phyloP scores from a whole-genome alignment of 2,329 filamentous ascomycete genomes.

The Conoideocrella luteorostrata region DNA sequence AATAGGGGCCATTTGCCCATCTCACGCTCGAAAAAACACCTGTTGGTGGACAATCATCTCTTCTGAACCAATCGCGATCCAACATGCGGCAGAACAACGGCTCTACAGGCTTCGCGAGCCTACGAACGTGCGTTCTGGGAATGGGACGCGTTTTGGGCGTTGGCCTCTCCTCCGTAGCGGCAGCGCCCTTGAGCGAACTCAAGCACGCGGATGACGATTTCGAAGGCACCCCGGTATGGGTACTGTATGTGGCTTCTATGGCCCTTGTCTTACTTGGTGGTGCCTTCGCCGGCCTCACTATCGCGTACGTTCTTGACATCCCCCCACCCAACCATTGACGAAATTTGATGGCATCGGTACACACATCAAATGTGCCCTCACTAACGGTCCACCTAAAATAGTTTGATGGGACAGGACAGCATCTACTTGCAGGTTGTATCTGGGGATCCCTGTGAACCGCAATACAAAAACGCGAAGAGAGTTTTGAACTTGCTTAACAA shows the following conservation, averaged over 20 bases:
- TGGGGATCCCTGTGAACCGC: conserved; percentile 74
- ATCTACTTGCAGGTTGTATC: conserved; percentile 95
- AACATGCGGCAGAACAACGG: conserved; percentile 21
- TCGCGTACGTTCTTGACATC: conserved; percentile 68
- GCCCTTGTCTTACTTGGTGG: conserved; percentile 81
- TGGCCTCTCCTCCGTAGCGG: conserved; percentile 41
- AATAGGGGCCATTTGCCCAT: too few species aligned
- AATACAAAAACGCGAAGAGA: conserved; percentile 75
- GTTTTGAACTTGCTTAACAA: conserved; percentile 75
- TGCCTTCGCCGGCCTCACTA: conserved; percentile 90
- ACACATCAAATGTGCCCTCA: neutral
- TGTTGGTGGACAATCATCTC: neutral
- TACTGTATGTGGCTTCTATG: conserved; percentile 73
- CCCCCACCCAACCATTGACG: too few species aligned
- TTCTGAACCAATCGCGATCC: neutral
- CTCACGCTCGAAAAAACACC: too few species aligned
- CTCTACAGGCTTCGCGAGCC: conserved; percentile 29
- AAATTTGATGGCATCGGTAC: neutral
- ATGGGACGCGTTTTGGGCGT: conserved; percentile 45
- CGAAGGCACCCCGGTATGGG: conserved; percentile 64
- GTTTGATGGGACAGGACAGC: conserved; percentile 71
- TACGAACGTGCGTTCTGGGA: conserved; percentile 44
- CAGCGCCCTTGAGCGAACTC: conserved; percentile 34
- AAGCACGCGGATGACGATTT: conserved; percentile 40
- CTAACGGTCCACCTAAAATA: conserved; percentile 17